Evolutionary conservation across 257 asterid genomes (phyloP), one percentile per base, ranked within the genome.

Genomic region (Solanum chmielewskii): DNA sequence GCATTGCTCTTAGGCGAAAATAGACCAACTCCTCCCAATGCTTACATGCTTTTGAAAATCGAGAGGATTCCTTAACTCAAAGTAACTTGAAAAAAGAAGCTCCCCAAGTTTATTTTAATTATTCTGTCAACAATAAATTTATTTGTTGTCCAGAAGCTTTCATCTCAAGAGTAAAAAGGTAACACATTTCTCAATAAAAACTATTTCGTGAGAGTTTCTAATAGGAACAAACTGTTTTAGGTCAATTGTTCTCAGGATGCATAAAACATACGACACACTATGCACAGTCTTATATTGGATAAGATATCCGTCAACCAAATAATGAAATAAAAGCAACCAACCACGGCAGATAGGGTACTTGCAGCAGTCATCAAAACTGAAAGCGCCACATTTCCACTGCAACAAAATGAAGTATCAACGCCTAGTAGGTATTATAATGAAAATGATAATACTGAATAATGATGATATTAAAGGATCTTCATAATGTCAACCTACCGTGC

Each of bases 301-400:
- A 44, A 41, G 3, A 77, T 25, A 77, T 78, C 45, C 5, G 1
- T 27, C 60, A 84, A 84, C 45, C 49, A 35, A 88, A 84, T 69
- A 69, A 69, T 69, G 41, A 69, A 69, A 69, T 64, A 37, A 10
- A 85, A 89, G 88, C 70, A 74, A 95, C 98, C 73, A 86, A 96
- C 99, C 98, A 94, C 98, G 35, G 99, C 97, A 13, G 97, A 62
- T 85, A 96, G 88, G 88, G 99, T 96, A 89, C 99, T 96, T 83
- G 94, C 95, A 88, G 99, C 99, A 16, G 99, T 95, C 99, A 96
- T 96, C 91, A 96, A 86, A 88, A 96, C 99, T 60, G 99, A 96
- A 62, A 96, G 98, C 85, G 98, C 99, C 88, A 95, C 98, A 87
- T 96, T 96, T 71, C 99, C 99, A 74, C 99, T 95, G 96, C 52